phyloP scores from a whole-genome alignment of 2,329 filamentous ascomycete genomes.

The Alternaria conjuncta region DNA sequence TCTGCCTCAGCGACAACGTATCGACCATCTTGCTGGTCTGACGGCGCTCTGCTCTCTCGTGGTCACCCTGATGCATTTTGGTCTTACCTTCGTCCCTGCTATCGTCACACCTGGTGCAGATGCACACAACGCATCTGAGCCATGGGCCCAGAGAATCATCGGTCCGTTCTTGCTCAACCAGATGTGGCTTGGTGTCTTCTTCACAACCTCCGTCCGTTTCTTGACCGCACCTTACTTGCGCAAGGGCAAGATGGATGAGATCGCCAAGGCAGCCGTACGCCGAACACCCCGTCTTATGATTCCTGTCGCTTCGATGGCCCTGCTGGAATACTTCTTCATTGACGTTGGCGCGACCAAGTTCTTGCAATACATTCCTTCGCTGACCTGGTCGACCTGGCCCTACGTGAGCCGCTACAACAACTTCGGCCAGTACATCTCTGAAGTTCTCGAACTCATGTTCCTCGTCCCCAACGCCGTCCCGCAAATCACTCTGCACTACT shows the following conservation, averaged over 20 bases:
- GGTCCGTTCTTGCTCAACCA: slow-evolving; percentile 55
- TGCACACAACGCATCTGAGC: slow-evolving; percentile 51
- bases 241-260: slow-evolving; percentile 51
- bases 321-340: slow-evolving; percentile 57
- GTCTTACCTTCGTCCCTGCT: slow-evolving; percentile 51
- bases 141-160: slow-evolving; percentile 51
- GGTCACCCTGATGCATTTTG: slow-evolving; percentile 56
- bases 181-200: slow-evolving; percentile 58
- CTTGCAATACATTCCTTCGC: slow-evolving; percentile 54
- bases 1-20: slow-evolving; percentile 37
- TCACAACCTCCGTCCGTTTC: slow-evolving; percentile 58
- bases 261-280: slow-evolving; percentile 54
- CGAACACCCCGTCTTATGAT: slow-evolving; percentile 56
- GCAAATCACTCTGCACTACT: slow-evolving; percentile 57
- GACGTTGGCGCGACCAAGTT: slow-evolving; percentile 53
- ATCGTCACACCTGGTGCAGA: slow-evolving; percentile 44
- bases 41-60: slow-evolving; percentile 53
- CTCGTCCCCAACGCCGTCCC: slow-evolving; percentile 58
- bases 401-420: slow-evolving; percentile 51
- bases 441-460: slow-evolving; percentile 54
- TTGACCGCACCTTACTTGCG: slow-evolving; percentile 52
- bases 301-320: slow-evolving; percentile 52
- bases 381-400: slow-evolving; percentile 58
- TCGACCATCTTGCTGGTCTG: slow-evolving; percentile 57
- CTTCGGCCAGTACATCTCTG: slow-evolving; percentile 53